A percentile compares a stretch with the other conserved stretches of the same genome.
These are phyloP conservation scores for Trypanosoma lewisi DNA, from an alignment of 208 protist species.

Conservation along the genomic window DNA sequence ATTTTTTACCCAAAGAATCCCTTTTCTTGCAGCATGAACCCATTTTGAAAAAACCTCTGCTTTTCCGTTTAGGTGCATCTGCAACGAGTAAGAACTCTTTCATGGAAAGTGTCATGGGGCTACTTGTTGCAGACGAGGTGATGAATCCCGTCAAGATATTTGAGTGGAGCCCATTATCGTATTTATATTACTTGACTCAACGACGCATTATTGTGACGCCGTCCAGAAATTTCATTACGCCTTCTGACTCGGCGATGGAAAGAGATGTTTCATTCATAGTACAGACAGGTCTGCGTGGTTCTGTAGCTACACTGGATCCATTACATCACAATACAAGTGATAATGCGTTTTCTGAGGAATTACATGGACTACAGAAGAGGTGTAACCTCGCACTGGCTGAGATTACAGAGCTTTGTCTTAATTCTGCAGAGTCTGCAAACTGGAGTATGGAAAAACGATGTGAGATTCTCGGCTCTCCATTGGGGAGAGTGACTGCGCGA, in stretches of 20 bases:
- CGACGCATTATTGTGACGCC: constrained; percentile 96
- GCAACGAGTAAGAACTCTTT: constrained; percentile 43
- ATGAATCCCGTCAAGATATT: constrained; percentile 93
- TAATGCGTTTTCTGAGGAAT: constrained; percentile 61
- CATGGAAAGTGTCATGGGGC: constrained; percentile 86
- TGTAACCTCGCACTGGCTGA: constrained; percentile 51
- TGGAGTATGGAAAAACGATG: constrained; percentile 21
- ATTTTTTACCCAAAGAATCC: constrained; percentile 24
- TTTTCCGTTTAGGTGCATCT: constrained; percentile 34
- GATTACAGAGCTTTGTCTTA: constrained; percentile 69
- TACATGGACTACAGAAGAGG: constrained; percentile 49
- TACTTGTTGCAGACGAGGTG: constrained; percentile 93
- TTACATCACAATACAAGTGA: constrained; percentile 79
- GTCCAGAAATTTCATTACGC: constrained; percentile 92
- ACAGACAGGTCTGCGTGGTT: constrained; percentile 92
- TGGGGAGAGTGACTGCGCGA: constrained; percentile 40
- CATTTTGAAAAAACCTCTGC: constrained; percentile 24
- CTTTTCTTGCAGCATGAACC: constrained; percentile 28
- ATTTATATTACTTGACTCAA: constrained; percentile 98
- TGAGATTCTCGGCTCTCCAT: constrained; percentile 47
- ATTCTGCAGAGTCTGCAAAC: constrained; percentile 26
- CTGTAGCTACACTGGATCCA: constrained; percentile 96
- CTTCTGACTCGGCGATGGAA: constrained; percentile 59
- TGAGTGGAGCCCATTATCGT: constrained; percentile 92
- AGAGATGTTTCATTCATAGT: constrained; percentile 92